phyloP scores from a whole-genome alignment of 495 filamentous ascomycete genomes.

The Bryoglossum gracile region DNA sequence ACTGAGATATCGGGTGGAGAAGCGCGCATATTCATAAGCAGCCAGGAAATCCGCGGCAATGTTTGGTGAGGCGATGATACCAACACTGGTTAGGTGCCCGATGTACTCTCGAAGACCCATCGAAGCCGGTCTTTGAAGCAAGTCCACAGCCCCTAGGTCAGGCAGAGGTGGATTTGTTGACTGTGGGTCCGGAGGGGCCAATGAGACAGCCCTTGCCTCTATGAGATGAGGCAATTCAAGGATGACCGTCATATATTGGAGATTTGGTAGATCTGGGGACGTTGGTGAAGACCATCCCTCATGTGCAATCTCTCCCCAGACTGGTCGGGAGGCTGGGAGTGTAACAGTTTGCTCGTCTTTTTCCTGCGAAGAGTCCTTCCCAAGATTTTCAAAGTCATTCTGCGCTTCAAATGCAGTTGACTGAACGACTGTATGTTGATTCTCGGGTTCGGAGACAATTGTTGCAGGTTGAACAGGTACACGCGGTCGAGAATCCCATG shows the following conservation, averaged over 20 bases:
- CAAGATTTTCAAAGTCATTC: background rate
- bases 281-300: slow-evolving; percentile 82
- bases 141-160: slow-evolving; percentile 54
- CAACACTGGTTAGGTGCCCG: slow-evolving; percentile 55
- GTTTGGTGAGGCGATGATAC: slow-evolving; percentile 52
- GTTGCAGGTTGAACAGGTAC: slow-evolving; percentile 22
- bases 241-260: slow-evolving; percentile 77
- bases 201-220: slow-evolving; percentile 82
- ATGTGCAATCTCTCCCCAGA: slow-evolving; percentile 76
- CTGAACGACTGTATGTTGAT: background rate
- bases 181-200: slow-evolving; percentile 58
- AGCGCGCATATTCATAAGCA: slow-evolving; percentile 77
- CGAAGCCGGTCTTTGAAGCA: slow-evolving; percentile 60
- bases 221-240: slow-evolving; percentile 84
- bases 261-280: slow-evolving; percentile 63
- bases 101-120: slow-evolving; percentile 84
- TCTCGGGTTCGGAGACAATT: slow-evolving; percentile 9
- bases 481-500: slow-evolving; percentile 69
- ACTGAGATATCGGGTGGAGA: slow-evolving; percentile 48
- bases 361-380: background rate
- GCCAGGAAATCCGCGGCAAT: slow-evolving; percentile 57
- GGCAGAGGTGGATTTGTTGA: slow-evolving; percentile 36
- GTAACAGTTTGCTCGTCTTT: slow-evolving; percentile 12
- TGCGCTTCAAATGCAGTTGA: background rate
- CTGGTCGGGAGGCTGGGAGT: slow-evolving; percentile 11